These are phyloP conservation scores for Globisporangium heterothallicum DNA, from an alignment of 352 stramenopile genomes.

Conservation along the genomic window DNA sequence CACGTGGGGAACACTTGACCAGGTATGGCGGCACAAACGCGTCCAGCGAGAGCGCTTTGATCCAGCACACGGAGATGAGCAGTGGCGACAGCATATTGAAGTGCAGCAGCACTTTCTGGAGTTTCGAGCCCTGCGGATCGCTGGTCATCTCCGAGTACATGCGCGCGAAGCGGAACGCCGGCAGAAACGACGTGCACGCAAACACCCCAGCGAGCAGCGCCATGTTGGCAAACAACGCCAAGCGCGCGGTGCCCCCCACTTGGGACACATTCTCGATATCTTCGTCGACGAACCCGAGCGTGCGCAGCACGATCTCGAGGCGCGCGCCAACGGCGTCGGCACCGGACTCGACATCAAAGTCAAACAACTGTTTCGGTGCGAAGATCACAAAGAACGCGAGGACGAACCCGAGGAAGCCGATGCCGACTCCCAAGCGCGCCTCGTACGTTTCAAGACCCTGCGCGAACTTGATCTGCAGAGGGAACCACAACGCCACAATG, in stretches of 20 bases:
- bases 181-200: constrained; percentile 58
- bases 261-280: constrained; percentile 47
- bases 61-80: constrained; percentile 45
- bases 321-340: constrained; percentile 28
- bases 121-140: constrained; percentile 21
- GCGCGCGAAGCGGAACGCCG: constrained; percentile 68
- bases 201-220: constrained; percentile 46
- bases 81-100: constrained; percentile 66
- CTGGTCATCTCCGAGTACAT: constrained; percentile 75
- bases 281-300: constrained; percentile 53
- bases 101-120: constrained; percentile 52
- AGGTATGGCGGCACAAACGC: constrained; percentile 43
- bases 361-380: constrained; percentile 46
- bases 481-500: constrained; percentile 68
- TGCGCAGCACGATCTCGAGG: constrained; percentile 43
- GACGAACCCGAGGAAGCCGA: constrained; percentile 56
- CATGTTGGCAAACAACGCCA: constrained; percentile 29
- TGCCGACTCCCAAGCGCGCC: constrained; percentile 40
- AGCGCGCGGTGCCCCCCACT: constrained; percentile 18
- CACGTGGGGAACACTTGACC: constrained; percentile 36
- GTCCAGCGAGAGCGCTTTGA: constrained; percentile 42
- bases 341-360: constrained; percentile 64
- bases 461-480: constrained; percentile 64
- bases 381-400: constrained; percentile 55
- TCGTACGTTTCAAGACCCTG: constrained; percentile 60